Evolutionary conservation across 2,329 filamentous ascomycete genomes (phyloP), one percentile per base, ranked within the genome.

Genomic region (Ophiocordyceps unilateralis): DNA sequence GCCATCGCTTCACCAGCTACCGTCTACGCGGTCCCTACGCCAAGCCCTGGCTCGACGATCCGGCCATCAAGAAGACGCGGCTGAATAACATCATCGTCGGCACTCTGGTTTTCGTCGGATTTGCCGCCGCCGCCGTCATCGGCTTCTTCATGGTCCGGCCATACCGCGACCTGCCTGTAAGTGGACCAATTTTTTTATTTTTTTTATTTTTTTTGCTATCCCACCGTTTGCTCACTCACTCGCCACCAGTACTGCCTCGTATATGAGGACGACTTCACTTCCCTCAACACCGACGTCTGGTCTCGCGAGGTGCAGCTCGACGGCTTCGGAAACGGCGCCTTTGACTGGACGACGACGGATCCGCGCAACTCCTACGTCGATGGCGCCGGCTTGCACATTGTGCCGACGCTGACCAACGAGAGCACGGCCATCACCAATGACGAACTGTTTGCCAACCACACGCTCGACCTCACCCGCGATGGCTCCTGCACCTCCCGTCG

Each of bases 281-380:
- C 55, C 1, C 55, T 72, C 38, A 57, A 69, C 53, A 55, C 54
- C 12, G 51, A 55, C 37, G 51, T 67, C n/a, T 74, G 70, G 70
- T 62, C 61, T 9, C 62, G 67, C 44, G 67, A 72, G 50, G 62
- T 70, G 15, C 53, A 60, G 53, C 50, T 65, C n/a, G 56, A 60
- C 43, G 67, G 59, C 10, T 67, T 61, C 48, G 64, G 67, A 41
- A 66, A 62, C n/a, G 67, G 67, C 15, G 59, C 64, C 30, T 74
- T 74, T 50, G 70, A 73, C 57, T 71, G 68, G 69, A 72, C 70
- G 0, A 74, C 70, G 6, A 58, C 54, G 4, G 67, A 70, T 47
- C 47, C 55, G 1, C 53, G 52, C 42, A 74, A 74, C 53, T 56
- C 64, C 14, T 74, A 66, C 51, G 58, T 65, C 30, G 66, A 71